Evolutionary conservation across 768 basidiomycete species (phyloP), one percentile per base, ranked within the genome.

Genomic region (Lactifluus piperatus): DNA sequence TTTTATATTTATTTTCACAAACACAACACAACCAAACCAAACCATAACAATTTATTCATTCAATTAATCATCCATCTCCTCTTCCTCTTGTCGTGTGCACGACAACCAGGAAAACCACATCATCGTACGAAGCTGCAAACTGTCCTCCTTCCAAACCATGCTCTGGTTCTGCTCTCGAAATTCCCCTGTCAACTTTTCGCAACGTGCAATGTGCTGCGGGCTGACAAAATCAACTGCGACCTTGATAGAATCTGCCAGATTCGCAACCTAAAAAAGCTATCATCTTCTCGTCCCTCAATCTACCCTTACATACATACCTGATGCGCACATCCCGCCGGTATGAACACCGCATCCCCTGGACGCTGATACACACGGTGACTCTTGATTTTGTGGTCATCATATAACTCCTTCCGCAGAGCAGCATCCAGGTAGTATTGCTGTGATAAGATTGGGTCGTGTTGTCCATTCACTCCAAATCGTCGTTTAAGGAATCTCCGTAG

Each of bases 201-300:
- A 97, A 34, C 91, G 81, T 49, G 74, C 76, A 39, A 97, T 85
- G 69, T 95, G 97, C 75, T 97, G 91, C 44, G 93, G 87, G 76
- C 88, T 91, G 64, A 97, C 92, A 71, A 93, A 97, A 72, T 97
- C 94, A 66, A 88, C 80, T 29, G 94, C 94, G 52, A 97, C 91
- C 74, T 97, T 97, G 75, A 97, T 85, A 67, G 91, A 94, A 71
- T 97, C 93, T n/a, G 91, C 80, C 51, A 94, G 73, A 69, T 97
- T 97, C 65, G 88, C 88, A 9, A 97, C 94, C 84, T 95, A 66
- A 20, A 65, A 65, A 65, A 11, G 9, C 9, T 11, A 44, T 18
- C 24, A 30, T 18, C 52, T 48, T 32, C n/a, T 26, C 20, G 5
- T n/a, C 39, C 26, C 57, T 3, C 56, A 29, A 36, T 29, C n/a